Percentiles rank a stretch among this genome's conserved stretches.
phyloP scores from a whole-genome alignment of 1,284 basidiomycete species.

The Marasmius tenuissimus region DNA sequence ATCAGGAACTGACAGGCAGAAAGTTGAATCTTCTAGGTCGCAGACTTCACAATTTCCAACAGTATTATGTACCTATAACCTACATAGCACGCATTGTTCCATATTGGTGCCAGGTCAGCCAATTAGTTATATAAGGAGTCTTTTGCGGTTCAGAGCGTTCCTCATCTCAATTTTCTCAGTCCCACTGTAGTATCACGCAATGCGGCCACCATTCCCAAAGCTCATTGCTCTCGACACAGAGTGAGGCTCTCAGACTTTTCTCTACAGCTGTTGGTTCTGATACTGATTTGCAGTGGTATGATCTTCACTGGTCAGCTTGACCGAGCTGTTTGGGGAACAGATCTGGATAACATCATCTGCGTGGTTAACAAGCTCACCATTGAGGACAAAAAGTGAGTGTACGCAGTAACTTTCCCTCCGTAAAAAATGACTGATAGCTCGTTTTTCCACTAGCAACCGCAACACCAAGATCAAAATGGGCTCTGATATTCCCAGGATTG shows the following conservation, averaged over 20 bases:
- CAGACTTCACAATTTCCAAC: neutral
- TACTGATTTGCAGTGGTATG: slow-evolving; percentile 1
- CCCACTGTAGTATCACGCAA: neutral
- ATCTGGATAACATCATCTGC: slow-evolving; percentile 4
- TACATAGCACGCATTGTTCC: neutral
- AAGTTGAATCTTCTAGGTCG: neutral
- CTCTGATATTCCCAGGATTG: slow-evolving; percentile 7
- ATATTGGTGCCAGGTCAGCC: neutral
- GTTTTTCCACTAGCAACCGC: slow-evolving; percentile 6
- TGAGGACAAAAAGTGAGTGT: slow-evolving; percentile 2
- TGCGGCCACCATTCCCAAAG: slow-evolving; percentile 6
- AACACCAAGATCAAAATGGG: neutral
- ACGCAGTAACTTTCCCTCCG: too few species aligned
- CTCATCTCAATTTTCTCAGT: too few species aligned
- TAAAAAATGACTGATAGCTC: neutral
- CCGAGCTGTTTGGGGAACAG: slow-evolving; percentile 5
- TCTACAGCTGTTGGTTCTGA: neutral
- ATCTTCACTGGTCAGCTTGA: slow-evolving; percentile 8
- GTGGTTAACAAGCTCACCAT: slow-evolving; percentile 2
- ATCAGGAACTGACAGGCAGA: neutral
- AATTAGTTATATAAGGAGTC: neutral
- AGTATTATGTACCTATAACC: neutral
- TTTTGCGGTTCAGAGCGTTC: neutral
- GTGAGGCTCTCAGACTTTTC: neutral
- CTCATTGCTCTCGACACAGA: slow-evolving; percentile 10